Percentiles rank a stretch among this genome's conserved stretches.
phyloP scores from a whole-genome alignment of 805 yeast genomes.

The Pichia sporocuriosa region DNA sequence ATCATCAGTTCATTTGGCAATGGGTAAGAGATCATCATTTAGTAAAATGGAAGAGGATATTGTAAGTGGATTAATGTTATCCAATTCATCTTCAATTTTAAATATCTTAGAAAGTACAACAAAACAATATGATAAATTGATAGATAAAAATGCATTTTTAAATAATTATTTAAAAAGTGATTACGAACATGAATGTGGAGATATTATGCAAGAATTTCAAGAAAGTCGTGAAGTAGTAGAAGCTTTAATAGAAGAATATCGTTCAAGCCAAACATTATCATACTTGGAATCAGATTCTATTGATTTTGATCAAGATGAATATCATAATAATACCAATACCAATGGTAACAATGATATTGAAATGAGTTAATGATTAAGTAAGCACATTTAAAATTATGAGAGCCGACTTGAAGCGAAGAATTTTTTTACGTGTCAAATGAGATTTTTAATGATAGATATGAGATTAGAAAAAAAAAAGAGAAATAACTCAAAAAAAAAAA shows the following conservation, averaged over 20 bases:
- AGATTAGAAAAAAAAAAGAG: too few relatives aligned
- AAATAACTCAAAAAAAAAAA: too few relatives aligned
- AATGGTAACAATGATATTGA: too few relatives aligned
- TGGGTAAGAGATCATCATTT: conserved; percentile 68
- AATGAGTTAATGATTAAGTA: too few relatives aligned
- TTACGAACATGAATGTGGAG: conserved; percentile 37
- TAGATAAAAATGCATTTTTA: conserved; percentile 74
- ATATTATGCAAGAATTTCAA: conserved; percentile 42
- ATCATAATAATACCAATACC: neutral
- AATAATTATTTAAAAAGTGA: conserved; percentile 59
- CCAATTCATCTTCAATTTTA: conserved; percentile 74
- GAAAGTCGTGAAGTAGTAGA: conserved; percentile 41
- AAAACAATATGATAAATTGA: conserved; percentile 72
- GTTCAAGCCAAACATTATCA: conserved; percentile 32
- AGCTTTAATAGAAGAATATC: conserved; percentile 42
- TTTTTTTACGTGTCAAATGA: too few relatives aligned
- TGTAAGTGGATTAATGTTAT: conserved; percentile 74
- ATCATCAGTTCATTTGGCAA: conserved; percentile 68
- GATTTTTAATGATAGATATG: too few relatives aligned
- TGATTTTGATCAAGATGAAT: conserved; percentile 21
- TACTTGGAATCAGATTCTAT: conserved; percentile 46
- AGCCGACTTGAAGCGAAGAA: neutral
- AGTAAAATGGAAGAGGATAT: conserved; percentile 29
- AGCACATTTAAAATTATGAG: too few relatives aligned
- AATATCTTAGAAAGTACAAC: conserved; percentile 60